Percentiles rank a stretch among this genome's conserved stretches.
Conservation (phyloP, 2,329 filamentous ascomycete genomes). For the Talaromyces pinophilus region DNA sequence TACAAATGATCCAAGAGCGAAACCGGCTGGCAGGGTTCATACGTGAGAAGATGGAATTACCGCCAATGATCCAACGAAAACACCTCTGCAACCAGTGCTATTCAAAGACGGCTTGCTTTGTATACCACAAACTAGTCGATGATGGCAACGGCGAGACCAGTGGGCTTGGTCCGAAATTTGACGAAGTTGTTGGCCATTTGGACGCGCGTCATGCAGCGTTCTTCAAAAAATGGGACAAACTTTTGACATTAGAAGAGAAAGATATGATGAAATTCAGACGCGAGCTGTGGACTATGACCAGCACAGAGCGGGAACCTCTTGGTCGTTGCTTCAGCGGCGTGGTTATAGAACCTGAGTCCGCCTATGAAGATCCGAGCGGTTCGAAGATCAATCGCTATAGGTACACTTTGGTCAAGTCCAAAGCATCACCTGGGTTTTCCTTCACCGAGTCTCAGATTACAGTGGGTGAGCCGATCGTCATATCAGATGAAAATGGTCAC, state of each 20-base stretch:
- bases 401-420: constrained; percentile 79
- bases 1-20: constrained; percentile 95
- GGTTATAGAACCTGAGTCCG: constrained; percentile 75
- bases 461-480: constrained; percentile 88
- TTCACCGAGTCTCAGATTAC: constrained; percentile 89
- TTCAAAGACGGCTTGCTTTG: constrained; percentile 85
- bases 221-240: constrained; percentile 90
- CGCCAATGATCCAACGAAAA: constrained; percentile 80
- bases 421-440: constrained; percentile 64
- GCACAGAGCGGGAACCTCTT: constrained; percentile 79
- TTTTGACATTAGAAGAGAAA: constrained; percentile 92
- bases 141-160: constrained; percentile 78
- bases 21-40: constrained; percentile 87
- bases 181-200: constrained; percentile 77
- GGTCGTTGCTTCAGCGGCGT: constrained; percentile 90
- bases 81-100: constrained; percentile 86
- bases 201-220: constrained; percentile 74
- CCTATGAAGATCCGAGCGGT: constrained; percentile 66
- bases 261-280: constrained; percentile 82
- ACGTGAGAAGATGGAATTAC: constrained; percentile 77
- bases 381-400: constrained; percentile 88
- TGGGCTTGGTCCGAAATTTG: constrained; percentile 77
- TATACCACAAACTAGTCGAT: constrained; percentile 89
- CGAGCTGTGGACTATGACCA: constrained; percentile 96
- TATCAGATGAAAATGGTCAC: constrained; percentile 92